These are phyloP conservation scores for Verticillium alfalfae DNA, from an alignment of 2,329 filamentous ascomycete species.

Conservation along the genomic window DNA sequence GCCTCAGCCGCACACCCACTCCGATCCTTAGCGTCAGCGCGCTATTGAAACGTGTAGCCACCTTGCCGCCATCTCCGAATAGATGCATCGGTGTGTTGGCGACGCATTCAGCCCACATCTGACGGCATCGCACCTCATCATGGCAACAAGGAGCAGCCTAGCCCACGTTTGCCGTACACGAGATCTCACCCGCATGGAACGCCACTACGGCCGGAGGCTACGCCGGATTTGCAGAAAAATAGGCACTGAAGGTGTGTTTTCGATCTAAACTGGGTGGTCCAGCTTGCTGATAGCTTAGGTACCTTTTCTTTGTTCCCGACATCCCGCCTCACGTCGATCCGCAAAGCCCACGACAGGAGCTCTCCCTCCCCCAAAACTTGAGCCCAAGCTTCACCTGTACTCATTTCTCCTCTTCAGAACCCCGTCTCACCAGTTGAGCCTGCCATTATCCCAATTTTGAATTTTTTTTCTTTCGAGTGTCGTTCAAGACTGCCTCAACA, in stretches of 20 bases:
- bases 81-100: not conserved
- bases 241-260: not conserved
- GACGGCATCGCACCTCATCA: not conserved
- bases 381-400: not conserved
- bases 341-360: not conserved
- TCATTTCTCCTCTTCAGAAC: not conserved
- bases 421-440: not conserved
- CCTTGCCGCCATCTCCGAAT: not conserved
- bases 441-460: not conserved
- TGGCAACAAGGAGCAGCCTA: not conserved
- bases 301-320: not conserved
- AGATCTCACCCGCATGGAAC: not conserved
- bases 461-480: not conserved
- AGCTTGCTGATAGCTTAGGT: not conserved
- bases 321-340: not conserved
- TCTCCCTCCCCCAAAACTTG: not conserved
- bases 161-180: not conserved
- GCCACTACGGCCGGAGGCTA: not conserved
- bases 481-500: slow-evolving; percentile 1
- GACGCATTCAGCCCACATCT: not conserved
- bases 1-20: not conserved
- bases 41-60: not conserved
- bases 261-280: not conserved
- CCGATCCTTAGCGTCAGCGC: not conserved
- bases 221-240: not conserved